Evolutionary conservation across 1,284 basidiomycete genomes (phyloP), one percentile per base, ranked within the genome.

Genomic region (Puccinia horiana): DNA sequence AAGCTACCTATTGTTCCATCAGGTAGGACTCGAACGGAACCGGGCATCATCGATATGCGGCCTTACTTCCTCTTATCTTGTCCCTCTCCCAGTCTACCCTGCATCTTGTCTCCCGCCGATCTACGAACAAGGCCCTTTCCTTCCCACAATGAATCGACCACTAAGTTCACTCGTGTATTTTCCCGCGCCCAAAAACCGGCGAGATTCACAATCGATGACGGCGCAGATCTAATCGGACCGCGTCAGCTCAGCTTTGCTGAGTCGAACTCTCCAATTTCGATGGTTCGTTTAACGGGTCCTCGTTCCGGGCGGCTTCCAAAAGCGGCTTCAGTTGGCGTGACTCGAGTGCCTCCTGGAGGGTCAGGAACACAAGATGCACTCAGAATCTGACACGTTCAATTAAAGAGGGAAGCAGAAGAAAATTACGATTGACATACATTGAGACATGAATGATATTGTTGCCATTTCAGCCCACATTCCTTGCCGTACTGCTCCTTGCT

Each of bases 391-490:
- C 18, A 20, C 35, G 23, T 35, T 35, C 23, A 2, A n/a, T n/a
- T 40, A 29, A 49, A 29, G 26, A 65, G 20, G n/a, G 14, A 20
- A 52, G 44, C 5, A 47, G 37, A 65, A 20, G 61, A 32, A 61
- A 42, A 18, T 11, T 56, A 8, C n/a, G 6, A 29, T n/a, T n/a
- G 26, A 84, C 85, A 63, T 65, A 86, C 86, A 84, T 84, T 85
- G 18, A 87, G 84, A 80, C 86, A 87, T 4, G 83, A 81, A 63
- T 85, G 84, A 54, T 87, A 87, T 61, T 85, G 85, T 8, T 83
- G 82, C 84, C 85, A 87, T 18, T 87, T 82, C 72, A 83, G 75
- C 18, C 85, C 86, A 58, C 86, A 87, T 35, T 87, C 85, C 20
- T 83, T 83, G 9, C 85, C 86, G 82, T 86, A 86, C 18, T 85